Percentiles rank a stretch among this genome's conserved stretches.
These are phyloP conservation scores for Colletotrichum sp. DNA, from an alignment of 2,329 filamentous ascomycete genomes.

Conservation along the genomic window DNA sequence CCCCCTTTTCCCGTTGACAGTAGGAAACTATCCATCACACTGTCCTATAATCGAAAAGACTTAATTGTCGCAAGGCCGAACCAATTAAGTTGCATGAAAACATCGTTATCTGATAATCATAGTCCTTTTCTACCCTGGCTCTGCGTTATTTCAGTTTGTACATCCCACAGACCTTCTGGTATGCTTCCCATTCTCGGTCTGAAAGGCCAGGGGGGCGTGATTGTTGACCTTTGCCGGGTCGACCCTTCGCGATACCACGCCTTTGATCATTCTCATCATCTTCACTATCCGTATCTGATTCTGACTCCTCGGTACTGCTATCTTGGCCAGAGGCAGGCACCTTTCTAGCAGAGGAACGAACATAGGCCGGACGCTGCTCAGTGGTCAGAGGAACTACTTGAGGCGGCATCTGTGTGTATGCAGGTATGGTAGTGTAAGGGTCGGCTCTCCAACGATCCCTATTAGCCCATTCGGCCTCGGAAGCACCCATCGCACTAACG, in stretches of 20 bases:
- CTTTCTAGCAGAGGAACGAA: background rate
- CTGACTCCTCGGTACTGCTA: background rate
- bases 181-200: background rate
- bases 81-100: fast-evolving
- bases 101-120: fast-evolving
- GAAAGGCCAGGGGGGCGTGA: too few relatives aligned
- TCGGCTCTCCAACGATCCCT: background rate
- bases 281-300: background rate
- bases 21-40: fast-evolving
- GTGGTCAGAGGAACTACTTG: background rate
- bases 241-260: background rate
- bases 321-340: background rate
- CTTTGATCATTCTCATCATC: background rate
- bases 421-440: background rate
- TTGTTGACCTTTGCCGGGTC: too few relatives aligned
- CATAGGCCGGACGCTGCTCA: background rate
- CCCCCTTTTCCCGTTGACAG: background rate
- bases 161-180: background rate
- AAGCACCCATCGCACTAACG: background rate
- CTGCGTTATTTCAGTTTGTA: background rate
- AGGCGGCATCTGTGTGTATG: background rate
- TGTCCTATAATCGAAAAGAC: too few relatives aligned
- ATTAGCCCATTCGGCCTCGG: background rate
- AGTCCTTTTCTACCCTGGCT: fast-evolving
- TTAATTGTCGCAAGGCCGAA: background rate